These are phyloP conservation scores for Tolypocladium guangdongense DNA, from an alignment of 2,329 filamentous ascomycete genomes.

Conservation along the genomic window DNA sequence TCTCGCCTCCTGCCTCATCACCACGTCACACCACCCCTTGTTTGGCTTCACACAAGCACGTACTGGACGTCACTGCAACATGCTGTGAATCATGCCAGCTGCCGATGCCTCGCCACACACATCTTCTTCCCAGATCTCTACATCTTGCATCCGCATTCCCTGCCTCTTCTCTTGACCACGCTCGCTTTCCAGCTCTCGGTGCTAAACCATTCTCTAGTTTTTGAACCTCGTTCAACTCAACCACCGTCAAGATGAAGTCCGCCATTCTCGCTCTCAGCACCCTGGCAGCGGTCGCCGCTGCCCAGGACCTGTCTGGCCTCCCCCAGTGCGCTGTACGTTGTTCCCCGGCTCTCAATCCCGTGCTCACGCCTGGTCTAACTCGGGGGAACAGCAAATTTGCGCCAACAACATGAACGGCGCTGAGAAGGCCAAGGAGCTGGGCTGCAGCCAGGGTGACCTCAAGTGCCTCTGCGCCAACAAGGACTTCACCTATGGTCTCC, in stretches of 20 bases:
- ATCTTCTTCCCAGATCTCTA: not conserved
- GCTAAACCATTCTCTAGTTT: constrained; percentile 7
- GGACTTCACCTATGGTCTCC: constrained; percentile 38
- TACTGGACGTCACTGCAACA: not conserved
- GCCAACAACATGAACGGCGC: constrained; percentile 36
- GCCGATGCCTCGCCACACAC: not conserved
- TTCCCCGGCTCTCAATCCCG: not conserved
- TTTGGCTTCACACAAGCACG: not conserved
- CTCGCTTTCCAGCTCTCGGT: constrained; percentile 7
- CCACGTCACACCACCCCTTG: not conserved
- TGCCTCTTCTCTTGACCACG: not conserved
- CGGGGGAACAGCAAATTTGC: constrained; percentile 32
- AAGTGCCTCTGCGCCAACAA: constrained; percentile 35
- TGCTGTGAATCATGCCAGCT: not conserved
- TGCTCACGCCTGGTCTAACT: not conserved
- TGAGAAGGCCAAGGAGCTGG: constrained; percentile 30
- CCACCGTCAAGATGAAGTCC: constrained; percentile 39
- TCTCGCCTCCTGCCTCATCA: not conserved
- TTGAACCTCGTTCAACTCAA: constrained; percentile 7
- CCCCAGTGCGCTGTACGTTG: constrained; percentile 42
- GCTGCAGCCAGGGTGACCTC: constrained; percentile 30
- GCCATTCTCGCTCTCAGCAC: constrained; percentile 30
- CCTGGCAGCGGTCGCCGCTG: constrained; percentile 27
- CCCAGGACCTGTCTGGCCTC: constrained; percentile 30
- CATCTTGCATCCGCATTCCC: not conserved